These are phyloP conservation scores for Combretum micranthum DNA, from an alignment of 345 rosid species.

Conservation along the genomic window DNA sequence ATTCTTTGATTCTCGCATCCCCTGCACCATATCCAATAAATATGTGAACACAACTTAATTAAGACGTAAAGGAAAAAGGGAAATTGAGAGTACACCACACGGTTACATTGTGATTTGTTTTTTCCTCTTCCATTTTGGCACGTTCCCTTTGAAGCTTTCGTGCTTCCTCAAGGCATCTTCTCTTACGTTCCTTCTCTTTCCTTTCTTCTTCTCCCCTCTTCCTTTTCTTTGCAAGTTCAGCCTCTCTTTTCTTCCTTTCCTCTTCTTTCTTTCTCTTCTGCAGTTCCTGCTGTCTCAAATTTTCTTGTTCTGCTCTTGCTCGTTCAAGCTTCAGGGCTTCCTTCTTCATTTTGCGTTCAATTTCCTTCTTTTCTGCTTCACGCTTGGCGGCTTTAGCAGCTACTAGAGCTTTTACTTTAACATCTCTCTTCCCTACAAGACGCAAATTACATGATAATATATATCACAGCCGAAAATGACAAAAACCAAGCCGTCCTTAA, in stretches of 20 bases:
- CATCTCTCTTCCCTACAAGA: constrained; percentile 70
- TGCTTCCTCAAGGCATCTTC: constrained; percentile 55
- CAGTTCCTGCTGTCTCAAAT: constrained; percentile 48
- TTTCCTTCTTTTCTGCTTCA: constrained; percentile 76
- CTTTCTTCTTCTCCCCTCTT: constrained; percentile 68
- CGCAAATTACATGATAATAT: neutral
- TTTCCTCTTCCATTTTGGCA: constrained; percentile 41
- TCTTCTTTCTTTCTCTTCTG: constrained; percentile 76
- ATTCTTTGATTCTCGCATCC: constrained; percentile 24
- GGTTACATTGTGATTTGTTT: constrained; percentile 28
- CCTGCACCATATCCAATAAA: constrained; percentile 32
- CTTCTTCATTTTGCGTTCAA: constrained; percentile 75
- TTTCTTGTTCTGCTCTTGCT: constrained; percentile 66
- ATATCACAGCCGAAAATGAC: too few species aligned
- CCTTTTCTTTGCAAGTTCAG: constrained; percentile 65
- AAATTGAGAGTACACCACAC: constrained; percentile 23
- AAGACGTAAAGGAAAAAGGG: neutral
- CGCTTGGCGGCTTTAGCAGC: constrained; percentile 84
- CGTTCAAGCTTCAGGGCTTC: constrained; percentile 78
- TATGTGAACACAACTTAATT: neutral
- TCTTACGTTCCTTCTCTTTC: constrained; percentile 61
- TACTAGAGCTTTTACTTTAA: constrained; percentile 85
- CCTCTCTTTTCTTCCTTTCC: constrained; percentile 68
- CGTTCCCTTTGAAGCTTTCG: constrained; percentile 47
- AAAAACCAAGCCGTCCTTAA: neutral